Conservation (phyloP, 2,329 filamentous ascomycete species). For the Capronia epimyces region DNA sequence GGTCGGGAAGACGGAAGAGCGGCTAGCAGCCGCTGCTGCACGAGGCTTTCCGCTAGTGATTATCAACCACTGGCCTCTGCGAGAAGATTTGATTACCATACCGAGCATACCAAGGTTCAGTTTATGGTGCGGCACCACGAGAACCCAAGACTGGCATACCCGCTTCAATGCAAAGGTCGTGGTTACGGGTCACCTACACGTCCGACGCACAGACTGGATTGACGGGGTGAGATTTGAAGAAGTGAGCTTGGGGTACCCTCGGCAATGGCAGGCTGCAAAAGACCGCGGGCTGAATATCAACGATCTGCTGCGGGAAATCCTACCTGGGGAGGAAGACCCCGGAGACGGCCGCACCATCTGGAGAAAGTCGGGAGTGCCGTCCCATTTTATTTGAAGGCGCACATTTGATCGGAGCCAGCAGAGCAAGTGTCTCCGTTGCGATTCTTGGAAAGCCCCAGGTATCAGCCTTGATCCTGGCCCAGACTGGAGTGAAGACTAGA, state of each 20-base stretch:
- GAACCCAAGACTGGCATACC: constrained; percentile 27
- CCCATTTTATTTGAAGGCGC: neutral
- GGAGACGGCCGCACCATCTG: constrained; percentile 22
- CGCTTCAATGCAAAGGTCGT: constrained; percentile 28
- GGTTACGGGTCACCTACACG: constrained; percentile 28
- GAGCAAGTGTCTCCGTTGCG: too few species aligned
- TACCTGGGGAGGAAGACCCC: constrained; percentile 21
- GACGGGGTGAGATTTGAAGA: constrained; percentile 29
- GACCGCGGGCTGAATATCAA: constrained; percentile 24
- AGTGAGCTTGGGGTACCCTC: constrained; percentile 28
- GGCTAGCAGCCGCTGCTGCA: constrained; percentile 17
- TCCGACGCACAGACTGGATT: constrained; percentile 27
- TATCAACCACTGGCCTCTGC: constrained; percentile 29
- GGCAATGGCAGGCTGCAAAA: constrained; percentile 27
- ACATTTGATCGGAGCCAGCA: too few species aligned
- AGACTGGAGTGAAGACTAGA: too few species aligned
- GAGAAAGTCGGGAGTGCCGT: constrained; percentile 14
- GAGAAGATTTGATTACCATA: constrained; percentile 27
- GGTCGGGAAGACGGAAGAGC: constrained; percentile 19
- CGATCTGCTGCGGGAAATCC: constrained; percentile 26
- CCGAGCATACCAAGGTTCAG: constrained; percentile 27
- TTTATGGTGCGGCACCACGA: constrained; percentile 29
- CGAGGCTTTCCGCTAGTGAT: constrained; percentile 24
- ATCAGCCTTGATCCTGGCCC: too few species aligned
- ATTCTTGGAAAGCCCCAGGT: too few species aligned